phyloP scores from a whole-genome alignment of 1,284 basidiomycete genomes.

The Tremellales sp. region DNA sequence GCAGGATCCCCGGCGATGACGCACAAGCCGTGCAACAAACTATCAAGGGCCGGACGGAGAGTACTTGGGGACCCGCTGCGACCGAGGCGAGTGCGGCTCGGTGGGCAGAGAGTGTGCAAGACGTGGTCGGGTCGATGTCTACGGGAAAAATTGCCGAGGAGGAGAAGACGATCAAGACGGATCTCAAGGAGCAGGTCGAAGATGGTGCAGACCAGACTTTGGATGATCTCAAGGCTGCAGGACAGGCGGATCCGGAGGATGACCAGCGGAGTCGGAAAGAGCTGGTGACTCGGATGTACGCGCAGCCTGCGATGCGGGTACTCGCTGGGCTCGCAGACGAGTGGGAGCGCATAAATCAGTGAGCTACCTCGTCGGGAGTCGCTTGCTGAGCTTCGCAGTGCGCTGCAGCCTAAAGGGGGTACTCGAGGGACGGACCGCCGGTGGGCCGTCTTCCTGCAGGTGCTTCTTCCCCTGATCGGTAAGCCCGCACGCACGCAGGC shows the following conservation, averaged over 20 bases:
- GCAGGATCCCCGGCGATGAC: neutral
- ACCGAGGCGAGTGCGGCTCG: constrained; percentile 10
- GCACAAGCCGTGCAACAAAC: neutral
- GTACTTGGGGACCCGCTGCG: constrained; percentile 8
- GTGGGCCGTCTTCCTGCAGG: constrained; percentile 11
- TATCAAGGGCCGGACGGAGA: neutral
- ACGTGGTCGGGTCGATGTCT: constrained; percentile 4
- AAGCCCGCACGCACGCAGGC: constrained; percentile 1
- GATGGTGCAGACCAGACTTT: neutral
- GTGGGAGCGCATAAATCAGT: constrained; percentile 34
- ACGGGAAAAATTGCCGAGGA: constrained; percentile 1
- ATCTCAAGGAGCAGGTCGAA: neutral
- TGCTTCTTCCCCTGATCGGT: constrained; percentile 21
- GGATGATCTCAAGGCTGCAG: neutral
- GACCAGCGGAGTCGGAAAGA: constrained; percentile 12
- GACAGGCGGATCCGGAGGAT: neutral
- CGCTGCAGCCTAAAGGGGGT: constrained; percentile 17
- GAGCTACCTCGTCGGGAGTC: constrained; percentile 2
- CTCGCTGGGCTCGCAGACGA: constrained; percentile 27
- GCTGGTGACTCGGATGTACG: constrained; percentile 17
- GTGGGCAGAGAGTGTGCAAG: constrained; percentile 13
- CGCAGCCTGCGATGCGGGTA: constrained; percentile 21
- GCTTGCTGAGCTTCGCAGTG: constrained; percentile 9
- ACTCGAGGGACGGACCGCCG: constrained; percentile 10
- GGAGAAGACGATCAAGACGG: neutral